Evolutionary conservation across 2,329 filamentous ascomycete species (phyloP), one percentile per base, ranked within the genome.

Genomic region (Didymella exigua): DNA sequence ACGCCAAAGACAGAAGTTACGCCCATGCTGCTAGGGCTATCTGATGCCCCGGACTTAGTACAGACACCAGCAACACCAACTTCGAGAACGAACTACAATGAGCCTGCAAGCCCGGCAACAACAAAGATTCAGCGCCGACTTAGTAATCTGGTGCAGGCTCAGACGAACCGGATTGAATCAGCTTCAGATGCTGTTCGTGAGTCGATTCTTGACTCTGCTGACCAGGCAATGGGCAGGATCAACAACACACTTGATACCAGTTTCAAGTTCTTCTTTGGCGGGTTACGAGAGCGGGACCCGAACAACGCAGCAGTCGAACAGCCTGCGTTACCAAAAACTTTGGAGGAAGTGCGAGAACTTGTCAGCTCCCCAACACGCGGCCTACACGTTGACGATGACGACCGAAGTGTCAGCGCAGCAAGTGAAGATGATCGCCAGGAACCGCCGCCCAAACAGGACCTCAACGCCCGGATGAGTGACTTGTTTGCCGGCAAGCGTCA

Each of bases 181-280:
- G 91, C 91, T 37, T 90, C 90, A 56, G 93, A 96, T 72, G 89
- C 90, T 2, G 86, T 96, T 21, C 86, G 78, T 6, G 78, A 80
- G n/a, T 77, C 78, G 18, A 76, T 82, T 23, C 84, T 96, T 56
- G 92, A 84, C 63, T 93, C 91, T 0, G 95, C 95, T 10, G 95
- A 99, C 69, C 92, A 96, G 72, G 85, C 93, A 1, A 81, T 98
- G 60, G 96, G 97, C 70, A 96, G 88, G 30, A 96, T 99, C 62
- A 90, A 93, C 59, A 93, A 84, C 68, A 96, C 91, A 42, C 80
- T 98, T 4, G 93, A 93, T 56, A 92, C 91, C 68, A 97, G 92
- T 71, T 96, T 97, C 77, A 95, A 92, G 56, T 96, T 98, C 72
- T 79, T 99, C 21, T 86, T 99, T 49, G 93, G 93, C 14, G 90